Evolutionary conservation across 495 filamentous ascomycete genomes (phyloP).

Genomic region (Penicillium turbatum): DNA sequence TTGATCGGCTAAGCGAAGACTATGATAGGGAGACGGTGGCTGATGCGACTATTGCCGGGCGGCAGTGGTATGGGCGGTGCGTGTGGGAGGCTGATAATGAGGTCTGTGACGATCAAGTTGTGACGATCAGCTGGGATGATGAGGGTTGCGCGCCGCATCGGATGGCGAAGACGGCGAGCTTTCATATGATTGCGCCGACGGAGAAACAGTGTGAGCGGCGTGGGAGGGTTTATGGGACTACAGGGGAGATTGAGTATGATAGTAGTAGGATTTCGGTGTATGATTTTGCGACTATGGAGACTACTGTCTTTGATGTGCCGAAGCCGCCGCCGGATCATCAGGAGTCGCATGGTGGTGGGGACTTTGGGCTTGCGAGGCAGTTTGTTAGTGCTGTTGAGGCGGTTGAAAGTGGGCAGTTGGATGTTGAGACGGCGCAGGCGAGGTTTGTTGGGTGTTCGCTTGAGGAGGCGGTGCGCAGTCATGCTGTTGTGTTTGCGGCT

Average conservation of each 20-base stretch:
- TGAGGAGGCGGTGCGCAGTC: constrained; percentile 81
- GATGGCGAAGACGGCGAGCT: constrained; percentile 73
- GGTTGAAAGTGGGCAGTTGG: constrained; percentile 66
- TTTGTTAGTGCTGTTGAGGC: constrained; percentile 78
- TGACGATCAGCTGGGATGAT: constrained; percentile 77
- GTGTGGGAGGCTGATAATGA: constrained; percentile 91
- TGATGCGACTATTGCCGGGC: constrained; percentile 48
- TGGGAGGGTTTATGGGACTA: constrained; percentile 76
- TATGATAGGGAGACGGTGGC: constrained; percentile 51
- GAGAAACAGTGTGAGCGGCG: constrained; percentile 80
- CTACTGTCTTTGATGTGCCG: constrained; percentile 27
- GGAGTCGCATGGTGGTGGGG: constrained; percentile 76
- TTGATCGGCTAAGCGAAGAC: constrained; percentile 55
- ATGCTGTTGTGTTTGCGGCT: constrained; percentile 91
- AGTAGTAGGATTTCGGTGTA: constrained; percentile 40
- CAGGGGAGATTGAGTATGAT: constrained; percentile 79
- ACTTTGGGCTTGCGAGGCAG: constrained; percentile 71
- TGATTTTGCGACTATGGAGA: constrained; percentile 33
- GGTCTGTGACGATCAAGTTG: constrained; percentile 83
- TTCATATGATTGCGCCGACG: constrained; percentile 93
- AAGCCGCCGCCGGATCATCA: constrained; percentile 36
- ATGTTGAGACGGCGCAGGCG: constrained; percentile 68
- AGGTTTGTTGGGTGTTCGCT: constrained; percentile 72
- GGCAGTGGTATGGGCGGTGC: constrained; percentile 88
- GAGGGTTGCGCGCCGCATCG: constrained; percentile 39